Percentiles rank a stretch among this genome's conserved stretches.
phyloP scores from a whole-genome alignment of 371 early-diverging fungal genomes.

The Umbelopsis sp. region DNA sequence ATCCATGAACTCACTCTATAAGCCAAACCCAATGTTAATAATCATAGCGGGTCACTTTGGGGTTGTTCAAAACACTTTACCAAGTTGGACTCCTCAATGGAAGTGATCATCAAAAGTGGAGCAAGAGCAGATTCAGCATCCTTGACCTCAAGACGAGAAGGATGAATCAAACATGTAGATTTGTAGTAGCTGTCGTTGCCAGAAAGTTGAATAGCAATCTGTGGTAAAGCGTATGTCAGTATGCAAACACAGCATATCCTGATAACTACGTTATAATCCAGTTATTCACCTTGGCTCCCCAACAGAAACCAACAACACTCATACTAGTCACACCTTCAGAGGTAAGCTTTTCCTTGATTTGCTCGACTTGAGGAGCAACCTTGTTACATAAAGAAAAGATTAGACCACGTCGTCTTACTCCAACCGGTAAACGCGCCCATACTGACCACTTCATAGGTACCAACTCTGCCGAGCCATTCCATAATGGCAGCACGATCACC shows the following conservation, averaged over 20 bases:
- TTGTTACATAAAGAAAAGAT: neutral
- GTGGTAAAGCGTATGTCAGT: neutral
- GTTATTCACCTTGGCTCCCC: conserved; percentile 55
- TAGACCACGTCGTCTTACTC: neutral
- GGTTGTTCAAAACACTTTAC: conserved; percentile 19
- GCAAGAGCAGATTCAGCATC: conserved; percentile 56
- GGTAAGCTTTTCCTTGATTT: conserved; percentile 41
- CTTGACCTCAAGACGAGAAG: conserved; percentile 53
- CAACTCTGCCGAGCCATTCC: conserved; percentile 40
- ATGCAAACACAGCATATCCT: no score
- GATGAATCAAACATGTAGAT: conserved; percentile 67
- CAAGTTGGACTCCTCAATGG: conserved; percentile 66
- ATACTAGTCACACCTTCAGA: conserved; percentile 43
- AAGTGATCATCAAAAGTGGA: conserved; percentile 64
- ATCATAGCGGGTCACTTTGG: no score
- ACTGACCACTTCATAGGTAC: conserved; percentile 36
- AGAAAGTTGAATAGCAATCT: conserved; percentile 43
- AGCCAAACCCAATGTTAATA: neutral
- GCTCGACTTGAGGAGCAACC: conserved; percentile 36
- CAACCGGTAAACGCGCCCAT: neutral
- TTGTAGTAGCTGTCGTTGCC: conserved; percentile 36
- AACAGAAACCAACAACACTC: conserved; percentile 69
- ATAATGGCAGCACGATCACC: conserved; percentile 33
- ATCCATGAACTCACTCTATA: conserved; percentile 48
- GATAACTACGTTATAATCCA: neutral